Percentiles rank a stretch among this genome's conserved stretches.
These are phyloP conservation scores for Aureobasidium zeae DNA, from an alignment of 2,329 filamentous ascomycete species.

Conservation along the genomic window DNA sequence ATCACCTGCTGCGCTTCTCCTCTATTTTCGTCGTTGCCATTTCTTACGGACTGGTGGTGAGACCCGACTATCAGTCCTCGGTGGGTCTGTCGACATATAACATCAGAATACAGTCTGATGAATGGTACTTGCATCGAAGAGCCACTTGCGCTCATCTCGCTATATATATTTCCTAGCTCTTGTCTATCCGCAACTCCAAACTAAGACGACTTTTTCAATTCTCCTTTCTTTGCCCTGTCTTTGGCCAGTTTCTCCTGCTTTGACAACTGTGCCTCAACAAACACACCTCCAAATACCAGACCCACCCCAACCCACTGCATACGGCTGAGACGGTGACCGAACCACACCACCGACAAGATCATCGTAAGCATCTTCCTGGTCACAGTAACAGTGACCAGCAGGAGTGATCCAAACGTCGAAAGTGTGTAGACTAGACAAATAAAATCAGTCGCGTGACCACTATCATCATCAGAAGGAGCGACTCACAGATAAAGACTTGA, in stretches of 20 bases:
- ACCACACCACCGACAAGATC: conserved; percentile 90
- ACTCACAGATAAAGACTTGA: conserved; percentile 78
- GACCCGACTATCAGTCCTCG: no score
- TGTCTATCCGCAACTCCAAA: no score
- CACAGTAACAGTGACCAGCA: conserved; percentile 92
- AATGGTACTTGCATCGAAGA: no score
- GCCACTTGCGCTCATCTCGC: no score
- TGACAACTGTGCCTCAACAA: conserved; percentile 75
- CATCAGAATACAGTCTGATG: no score
- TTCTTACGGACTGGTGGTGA: no score
- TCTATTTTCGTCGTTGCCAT: no score
- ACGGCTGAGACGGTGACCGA: conserved; percentile 74
- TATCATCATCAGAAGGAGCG: background rate
- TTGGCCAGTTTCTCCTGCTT: conserved; percentile 76
- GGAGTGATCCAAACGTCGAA: conserved; percentile 79
- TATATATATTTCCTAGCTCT: background rate
- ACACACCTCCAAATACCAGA: conserved; percentile 90
- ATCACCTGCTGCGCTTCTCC: no score
- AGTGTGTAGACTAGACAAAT: conserved; percentile 68
- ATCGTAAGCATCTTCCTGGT: conserved; percentile 99
- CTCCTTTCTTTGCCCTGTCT: conserved; percentile 42
- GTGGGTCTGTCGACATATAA: no score
- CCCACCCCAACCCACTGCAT: conserved; percentile 93
- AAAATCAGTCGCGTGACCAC: background rate
- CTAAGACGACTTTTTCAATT: conserved; percentile 7